Evolutionary conservation across 2,329 filamentous ascomycete species (phyloP), one percentile per base, ranked within the genome.

Genomic region (Aschersonia sp.): DNA sequence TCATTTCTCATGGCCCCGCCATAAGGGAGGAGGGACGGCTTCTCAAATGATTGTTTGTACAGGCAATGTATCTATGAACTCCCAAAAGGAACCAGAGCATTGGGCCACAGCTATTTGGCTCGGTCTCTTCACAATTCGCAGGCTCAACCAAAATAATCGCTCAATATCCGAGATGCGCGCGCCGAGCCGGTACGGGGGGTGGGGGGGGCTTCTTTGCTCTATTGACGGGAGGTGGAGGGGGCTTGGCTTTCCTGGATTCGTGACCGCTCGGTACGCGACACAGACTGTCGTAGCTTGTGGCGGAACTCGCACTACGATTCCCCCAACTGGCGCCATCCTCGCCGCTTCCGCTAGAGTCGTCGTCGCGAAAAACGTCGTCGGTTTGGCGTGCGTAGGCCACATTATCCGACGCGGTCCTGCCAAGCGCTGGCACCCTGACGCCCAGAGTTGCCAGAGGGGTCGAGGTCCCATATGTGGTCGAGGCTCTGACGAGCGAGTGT

Each of bases 271-370:
- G 43, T 6, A 49, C 42, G n/a, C 51, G 47, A 9, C 49, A 50
- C 43, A 76, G 56, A 57, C 74, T 77, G 50, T 71, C 73, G 49
- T 73, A 70, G 58, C 74, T 78, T 1, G 75, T 78, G 2, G 74
- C 71, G 0, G 75, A 75, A 54, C 74, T 78, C 49, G 73, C 64
- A 55, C 71, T 72, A 47, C 71, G 69, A 43, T 73, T 69, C 22
- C 63, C 66, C 61, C 68, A 72, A 47, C 73, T 69, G 0, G 72
- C 71, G 37, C 73, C 76, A 40, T 68, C 71, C 51, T 71, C 71
- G 51, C 69, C 70, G 53, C 71, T 73, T 6, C 62, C 61, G 8
- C 68, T 70, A 44, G 70, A 73, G 47, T 73, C 68, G 51, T 76
- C 73, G 44, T 69, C 72, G 50, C 61, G 66, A 51, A 72, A 75